Base-by-base conservation (phyloP, 2,329 filamentous ascomycete genomes). In the Cercospora brassicicola region DNA sequence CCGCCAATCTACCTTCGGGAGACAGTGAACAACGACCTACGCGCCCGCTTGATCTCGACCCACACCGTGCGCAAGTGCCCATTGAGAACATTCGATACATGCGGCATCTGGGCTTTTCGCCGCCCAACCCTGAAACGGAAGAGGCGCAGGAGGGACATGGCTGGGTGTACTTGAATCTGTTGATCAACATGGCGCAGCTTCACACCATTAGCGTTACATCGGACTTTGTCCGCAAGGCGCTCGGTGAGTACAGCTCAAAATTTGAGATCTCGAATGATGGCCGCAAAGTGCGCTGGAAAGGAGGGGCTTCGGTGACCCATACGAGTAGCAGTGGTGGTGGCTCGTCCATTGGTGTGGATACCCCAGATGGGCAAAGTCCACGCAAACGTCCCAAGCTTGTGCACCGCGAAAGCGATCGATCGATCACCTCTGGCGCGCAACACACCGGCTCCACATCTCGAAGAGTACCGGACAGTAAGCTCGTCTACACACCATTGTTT, bases 181-280 rank as follows among this genome's bases (percentile, higher is more conserved):
- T 96, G 1, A 89, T 90, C 76, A 93, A 90, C 75, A 86, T 96
- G 83, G 92, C 93, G 0, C 92, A 96, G 79, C 81, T 96, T 18
- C 92, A 96, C 74, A 94, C 93, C 0, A 85, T 95, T 72, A 94
- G 93, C 67, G 92, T 96, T 1, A 93, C 92, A 0, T 85, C 89
- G 0, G 88, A 90, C 30, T 94, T 94, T 73, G 88, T 95, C 45
- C 89, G 91, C 67, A 86, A 87, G 39, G 91, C 93, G 0, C 84
- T 96, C 1, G 82, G 83, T 0, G 88, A 91, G 60, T 86, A 89
- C 71, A 94, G 91, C 73, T 85, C 86, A 20, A 91, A 90, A 73
- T 89, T 96, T 62, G 91, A 96, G 76, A 77, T 96, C 0, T 94
- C 92, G 0, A 82, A 83, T 0, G 92, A 95, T 73, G 91, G 92